Percentiles rank a stretch among this genome's conserved stretches.
phyloP scores from a whole-genome alignment of 2,329 filamentous ascomycete species.

The Alternaria gansuensis region DNA sequence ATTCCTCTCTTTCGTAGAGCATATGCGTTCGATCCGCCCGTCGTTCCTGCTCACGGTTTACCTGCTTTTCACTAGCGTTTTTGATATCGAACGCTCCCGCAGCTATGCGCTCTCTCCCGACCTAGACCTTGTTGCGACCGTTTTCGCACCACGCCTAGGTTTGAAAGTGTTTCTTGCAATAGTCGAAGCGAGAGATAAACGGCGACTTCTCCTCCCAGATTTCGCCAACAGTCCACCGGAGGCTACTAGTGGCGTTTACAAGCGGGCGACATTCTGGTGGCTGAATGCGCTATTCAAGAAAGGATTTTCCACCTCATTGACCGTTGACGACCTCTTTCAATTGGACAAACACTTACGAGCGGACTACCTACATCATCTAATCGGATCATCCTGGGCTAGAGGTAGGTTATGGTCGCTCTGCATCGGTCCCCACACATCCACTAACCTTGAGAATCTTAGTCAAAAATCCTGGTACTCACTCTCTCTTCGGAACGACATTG shows the following conservation, averaged over 20 bases:
- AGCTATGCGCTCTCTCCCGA: slow-evolving; percentile 51
- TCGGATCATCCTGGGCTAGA: slow-evolving; percentile 55
- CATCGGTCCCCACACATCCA: not conserved
- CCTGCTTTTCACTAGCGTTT: slow-evolving; percentile 56
- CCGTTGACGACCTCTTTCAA: slow-evolving; percentile 56
- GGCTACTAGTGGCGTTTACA: slow-evolving; percentile 62
- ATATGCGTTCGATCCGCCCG: slow-evolving; percentile 56
- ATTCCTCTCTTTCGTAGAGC: slow-evolving; percentile 59
- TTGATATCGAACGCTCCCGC: slow-evolving; percentile 58
- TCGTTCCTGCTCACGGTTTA: slow-evolving; percentile 61
- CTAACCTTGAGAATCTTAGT: slow-evolving; percentile 25
- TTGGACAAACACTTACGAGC: slow-evolving; percentile 59
- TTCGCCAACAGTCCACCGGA: slow-evolving; percentile 59
- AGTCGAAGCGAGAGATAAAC: slow-evolving; percentile 59
- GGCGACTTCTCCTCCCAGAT: slow-evolving; percentile 51
- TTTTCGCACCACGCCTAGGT: slow-evolving; percentile 55
- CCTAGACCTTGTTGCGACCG: slow-evolving; percentile 53
- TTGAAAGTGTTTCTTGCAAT: slow-evolving; percentile 57
- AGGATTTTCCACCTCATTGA: slow-evolving; percentile 58
- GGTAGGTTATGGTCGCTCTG: slow-evolving; percentile 38
- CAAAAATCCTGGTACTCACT: slow-evolving; percentile 28
- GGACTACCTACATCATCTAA: slow-evolving; percentile 50
- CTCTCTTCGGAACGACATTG: slow-evolving; percentile 40
- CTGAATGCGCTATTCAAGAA: slow-evolving; percentile 61
- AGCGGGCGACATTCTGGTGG: slow-evolving; percentile 62